Percentiles rank a stretch among this genome's conserved stretches.
Conservation (phyloP, 441 rosid species). For the Corymbia citriodora region DNA sequence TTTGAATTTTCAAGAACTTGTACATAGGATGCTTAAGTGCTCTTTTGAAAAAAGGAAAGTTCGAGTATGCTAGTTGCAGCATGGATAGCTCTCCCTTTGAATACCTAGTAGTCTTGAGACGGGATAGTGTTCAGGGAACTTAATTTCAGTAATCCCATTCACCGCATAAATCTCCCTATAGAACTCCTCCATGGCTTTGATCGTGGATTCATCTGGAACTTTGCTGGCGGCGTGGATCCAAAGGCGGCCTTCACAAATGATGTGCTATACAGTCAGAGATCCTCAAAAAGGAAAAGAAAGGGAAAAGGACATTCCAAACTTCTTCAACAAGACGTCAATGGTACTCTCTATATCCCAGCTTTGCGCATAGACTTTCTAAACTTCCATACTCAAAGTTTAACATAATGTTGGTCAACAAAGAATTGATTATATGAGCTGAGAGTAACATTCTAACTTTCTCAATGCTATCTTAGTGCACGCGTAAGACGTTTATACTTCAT, state of each 20-base stretch:
- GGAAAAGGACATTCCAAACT: not conserved
- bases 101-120: slow-evolving; percentile 81
- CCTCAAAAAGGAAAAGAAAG: not conserved
- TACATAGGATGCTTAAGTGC: fast-evolving
- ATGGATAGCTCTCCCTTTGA: not conserved
- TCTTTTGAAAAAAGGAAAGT: not conserved
- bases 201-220: slow-evolving; percentile 74
- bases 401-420: not conserved
- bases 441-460: fast-evolving
- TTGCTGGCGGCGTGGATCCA: slow-evolving; percentile 96
- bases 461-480: fast-evolving
- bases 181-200: slow-evolving; percentile 86
- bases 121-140: slow-evolving; percentile 80
- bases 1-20: not conserved
- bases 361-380: not conserved
- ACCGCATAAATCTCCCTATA: slow-evolving; percentile 71
- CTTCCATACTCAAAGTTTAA: not conserved
- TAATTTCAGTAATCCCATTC: slow-evolving; percentile 60
- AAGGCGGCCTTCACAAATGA: slow-evolving; percentile 49
- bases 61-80: not conserved
- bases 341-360: not conserved
- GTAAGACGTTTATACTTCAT: fast-evolving
- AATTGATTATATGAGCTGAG: not conserved
- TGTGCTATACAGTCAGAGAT: not conserved
- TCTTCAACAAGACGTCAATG: not conserved